These are phyloP conservation scores for Barnettozyma wickerhamii DNA, from an alignment of 805 yeast genomes.

Conservation along the genomic window DNA sequence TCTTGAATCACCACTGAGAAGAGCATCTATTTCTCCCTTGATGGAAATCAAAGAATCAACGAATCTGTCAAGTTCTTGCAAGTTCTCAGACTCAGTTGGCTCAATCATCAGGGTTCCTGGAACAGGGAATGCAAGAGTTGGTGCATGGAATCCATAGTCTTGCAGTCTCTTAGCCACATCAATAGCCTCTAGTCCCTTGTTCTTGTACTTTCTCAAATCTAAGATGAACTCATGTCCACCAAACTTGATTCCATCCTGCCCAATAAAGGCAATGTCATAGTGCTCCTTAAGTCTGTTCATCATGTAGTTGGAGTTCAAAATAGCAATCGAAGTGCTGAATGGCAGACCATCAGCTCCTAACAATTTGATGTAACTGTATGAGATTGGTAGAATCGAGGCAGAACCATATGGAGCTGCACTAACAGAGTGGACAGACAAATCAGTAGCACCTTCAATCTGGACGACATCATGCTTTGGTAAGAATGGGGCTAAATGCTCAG, in stretches of 20 bases:
- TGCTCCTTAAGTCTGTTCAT: conserved; percentile 66
- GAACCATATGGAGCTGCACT: conserved; percentile 95
- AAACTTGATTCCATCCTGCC: conserved; percentile 54
- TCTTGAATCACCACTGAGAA: conserved; percentile 58
- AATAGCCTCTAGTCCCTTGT: conserved; percentile 82
- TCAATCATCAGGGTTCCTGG: conserved; percentile 97
- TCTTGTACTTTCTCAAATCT: conserved; percentile 82
- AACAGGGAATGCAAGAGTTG: conserved; percentile 98
- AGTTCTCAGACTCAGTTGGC: conserved; percentile 93
- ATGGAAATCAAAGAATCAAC: conserved; percentile 83
- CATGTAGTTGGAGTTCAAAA: conserved; percentile 96
- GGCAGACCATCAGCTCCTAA: conserved; percentile 85
- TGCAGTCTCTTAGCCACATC: conserved; percentile 96
- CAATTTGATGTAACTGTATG: conserved; percentile 92
- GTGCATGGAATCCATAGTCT: conserved; percentile 98
- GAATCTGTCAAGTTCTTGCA: conserved; percentile 86
- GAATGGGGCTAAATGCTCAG: conserved; percentile 70
- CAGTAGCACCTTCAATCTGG: conserved; percentile 36
- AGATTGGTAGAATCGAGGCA: conserved; percentile 87
- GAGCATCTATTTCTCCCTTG: conserved; percentile 73
- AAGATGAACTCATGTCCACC: conserved; percentile 97
- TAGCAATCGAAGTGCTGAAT: conserved; percentile 83
- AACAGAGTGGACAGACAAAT: conserved; percentile 66
- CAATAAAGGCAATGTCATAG: conserved; percentile 74
- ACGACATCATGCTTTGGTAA: conserved; percentile 75